Evolutionary conservation across 2,329 filamentous ascomycete genomes (phyloP).

Genomic region (Penicillium fuscoglaucum): DNA sequence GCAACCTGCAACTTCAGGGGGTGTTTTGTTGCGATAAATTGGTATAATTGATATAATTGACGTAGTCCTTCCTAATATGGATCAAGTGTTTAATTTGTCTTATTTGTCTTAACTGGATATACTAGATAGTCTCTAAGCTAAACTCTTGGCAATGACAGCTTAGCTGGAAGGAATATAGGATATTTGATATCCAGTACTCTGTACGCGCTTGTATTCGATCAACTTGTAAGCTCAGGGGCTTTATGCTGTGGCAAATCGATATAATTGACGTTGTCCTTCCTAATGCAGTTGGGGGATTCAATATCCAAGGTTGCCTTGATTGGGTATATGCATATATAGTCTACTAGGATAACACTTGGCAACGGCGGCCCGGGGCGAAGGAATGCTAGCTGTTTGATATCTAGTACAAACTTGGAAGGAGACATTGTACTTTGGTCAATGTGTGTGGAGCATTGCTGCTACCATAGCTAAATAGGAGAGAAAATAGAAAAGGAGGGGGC

Average conservation of each 20-base stretch:
- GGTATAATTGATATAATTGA: neutral
- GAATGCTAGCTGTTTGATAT: neutral
- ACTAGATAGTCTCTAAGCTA: neutral
- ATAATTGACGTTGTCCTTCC: neutral
- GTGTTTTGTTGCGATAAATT: neutral
- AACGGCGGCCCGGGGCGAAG: neutral
- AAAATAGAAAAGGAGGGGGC: neutral
- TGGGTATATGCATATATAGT: neutral
- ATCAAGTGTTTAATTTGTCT: neutral
- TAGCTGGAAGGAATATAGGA: neutral
- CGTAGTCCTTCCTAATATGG: neutral
- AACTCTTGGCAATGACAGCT: neutral
- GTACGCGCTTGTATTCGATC: neutral
- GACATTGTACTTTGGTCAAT: neutral
- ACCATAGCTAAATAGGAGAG: neutral
- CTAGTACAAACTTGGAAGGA: slow-evolving; percentile 8
- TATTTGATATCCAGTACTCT: neutral
- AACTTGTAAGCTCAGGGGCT: neutral
- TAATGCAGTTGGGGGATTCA: neutral
- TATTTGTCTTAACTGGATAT: no score
- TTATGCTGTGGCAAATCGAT: neutral
- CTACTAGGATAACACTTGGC: neutral
- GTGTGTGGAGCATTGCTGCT: neutral
- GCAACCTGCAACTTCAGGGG: neutral
- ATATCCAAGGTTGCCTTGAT: neutral